phyloP scores from a whole-genome alignment of 2,329 filamentous ascomycete species.

The Blastomyces emzantsi region DNA sequence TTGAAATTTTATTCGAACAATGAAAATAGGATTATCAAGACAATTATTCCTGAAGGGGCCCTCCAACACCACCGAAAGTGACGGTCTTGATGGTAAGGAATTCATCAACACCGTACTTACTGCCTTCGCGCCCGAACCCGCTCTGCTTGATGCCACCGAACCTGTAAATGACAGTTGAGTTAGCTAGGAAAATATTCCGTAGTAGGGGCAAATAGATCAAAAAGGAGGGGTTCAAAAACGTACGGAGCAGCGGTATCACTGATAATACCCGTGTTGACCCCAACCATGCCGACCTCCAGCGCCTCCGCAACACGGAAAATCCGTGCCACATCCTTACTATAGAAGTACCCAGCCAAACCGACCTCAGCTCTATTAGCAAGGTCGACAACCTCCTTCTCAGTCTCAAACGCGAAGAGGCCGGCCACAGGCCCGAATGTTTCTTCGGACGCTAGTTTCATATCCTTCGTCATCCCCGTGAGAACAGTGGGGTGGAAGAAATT shows the following conservation, averaged over 20 bases:
- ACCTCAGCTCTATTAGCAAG: slow-evolving; percentile 77
- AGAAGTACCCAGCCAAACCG: slow-evolving; percentile 92
- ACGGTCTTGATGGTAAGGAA: slow-evolving; percentile 66
- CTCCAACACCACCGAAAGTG: slow-evolving; percentile 54
- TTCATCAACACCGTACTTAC: slow-evolving; percentile 66
- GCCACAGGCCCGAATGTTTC: slow-evolving; percentile 96
- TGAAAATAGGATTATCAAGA: not conserved
- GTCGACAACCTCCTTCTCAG: slow-evolving; percentile 77
- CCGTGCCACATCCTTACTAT: slow-evolving; percentile 53
- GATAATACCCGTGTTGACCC: slow-evolving; percentile 62
- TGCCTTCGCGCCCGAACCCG: slow-evolving; percentile 71
- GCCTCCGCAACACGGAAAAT: slow-evolving; percentile 54
- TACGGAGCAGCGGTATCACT: slow-evolving; percentile 45
- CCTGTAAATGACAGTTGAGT: slow-evolving; percentile 19
- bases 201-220: not conserved
- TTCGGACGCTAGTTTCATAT: slow-evolving; percentile 77
- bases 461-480: slow-evolving; percentile 71
- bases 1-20: not conserved
- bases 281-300: slow-evolving; percentile 43
- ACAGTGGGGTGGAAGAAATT: slow-evolving; percentile 92
- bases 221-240: slow-evolving; percentile 19
- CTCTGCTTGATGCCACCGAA: slow-evolving; percentile 79
- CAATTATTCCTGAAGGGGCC: slow-evolving; percentile 43
- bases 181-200: not conserved
- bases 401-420: slow-evolving; percentile 78